Evolutionary conservation across 441 rosid genomes (phyloP).

Genomic region (Erodium moschatum): DNA sequence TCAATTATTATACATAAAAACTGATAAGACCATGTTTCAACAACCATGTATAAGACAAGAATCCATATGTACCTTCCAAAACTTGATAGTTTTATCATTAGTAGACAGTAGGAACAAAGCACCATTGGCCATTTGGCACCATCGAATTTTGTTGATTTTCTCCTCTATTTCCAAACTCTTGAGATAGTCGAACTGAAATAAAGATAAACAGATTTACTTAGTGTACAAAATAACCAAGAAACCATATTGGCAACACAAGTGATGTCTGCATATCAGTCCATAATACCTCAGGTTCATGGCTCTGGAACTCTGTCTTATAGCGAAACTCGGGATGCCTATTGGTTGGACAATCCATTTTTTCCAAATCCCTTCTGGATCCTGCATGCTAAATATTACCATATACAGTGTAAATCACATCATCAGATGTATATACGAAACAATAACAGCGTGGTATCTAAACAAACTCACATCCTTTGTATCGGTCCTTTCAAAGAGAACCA

Average conservation of each 20-base stretch:
- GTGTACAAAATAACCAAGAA: slow-evolving; percentile 8
- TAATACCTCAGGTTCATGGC: slow-evolving; percentile 92
- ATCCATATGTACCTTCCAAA: slow-evolving; percentile 32
- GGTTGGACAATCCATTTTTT: slow-evolving; percentile 50
- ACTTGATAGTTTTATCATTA: slow-evolving; percentile 64
- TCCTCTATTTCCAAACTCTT: slow-evolving; percentile 99
- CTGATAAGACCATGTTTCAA: too few species aligned
- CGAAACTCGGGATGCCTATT: slow-evolving; percentile 66
- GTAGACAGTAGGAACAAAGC: slow-evolving; percentile 84
- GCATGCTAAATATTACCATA: slow-evolving; percentile 40
- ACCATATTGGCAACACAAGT: slow-evolving; percentile 7
- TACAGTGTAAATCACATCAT: slow-evolving; percentile 7
- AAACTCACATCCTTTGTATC: slow-evolving; percentile 43
- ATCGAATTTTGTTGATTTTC: slow-evolving; percentile 90
- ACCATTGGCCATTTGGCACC: slow-evolving; percentile 86
- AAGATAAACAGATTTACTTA: slow-evolving; percentile 5
- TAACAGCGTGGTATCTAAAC: background rate
- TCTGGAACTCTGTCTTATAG: slow-evolving; percentile 87
- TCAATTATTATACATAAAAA: too few species aligned
- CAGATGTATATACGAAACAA: slow-evolving; percentile 5
- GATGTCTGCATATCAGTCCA: background rate
- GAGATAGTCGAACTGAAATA: slow-evolving; percentile 79
- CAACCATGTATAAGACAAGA: slow-evolving; percentile 3
- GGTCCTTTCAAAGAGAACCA: slow-evolving; percentile 66
- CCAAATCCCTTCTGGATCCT: slow-evolving; percentile 60